These are phyloP conservation scores for Xylaria intraflava DNA, from an alignment of 495 filamentous ascomycete species.

Conservation along the genomic window DNA sequence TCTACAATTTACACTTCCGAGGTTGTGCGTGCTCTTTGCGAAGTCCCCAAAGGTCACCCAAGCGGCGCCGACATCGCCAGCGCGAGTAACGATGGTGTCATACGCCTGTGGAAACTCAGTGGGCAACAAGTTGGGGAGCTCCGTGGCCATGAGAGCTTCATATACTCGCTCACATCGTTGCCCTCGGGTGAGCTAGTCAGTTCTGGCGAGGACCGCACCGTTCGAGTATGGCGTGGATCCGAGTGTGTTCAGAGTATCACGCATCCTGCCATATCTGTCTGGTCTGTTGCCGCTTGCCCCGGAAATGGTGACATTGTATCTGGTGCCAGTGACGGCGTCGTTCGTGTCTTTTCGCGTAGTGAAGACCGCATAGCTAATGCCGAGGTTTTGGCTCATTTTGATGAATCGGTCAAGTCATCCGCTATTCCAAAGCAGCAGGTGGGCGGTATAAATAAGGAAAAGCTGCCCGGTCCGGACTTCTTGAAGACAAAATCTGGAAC, in stretches of 20 bases:
- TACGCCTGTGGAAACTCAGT: constrained; percentile 74
- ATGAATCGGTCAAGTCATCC: constrained; percentile 71
- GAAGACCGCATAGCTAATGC: constrained; percentile 60
- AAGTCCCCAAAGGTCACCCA: constrained; percentile 66
- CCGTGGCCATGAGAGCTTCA: constrained; percentile 87
- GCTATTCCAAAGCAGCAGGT: constrained; percentile 81
- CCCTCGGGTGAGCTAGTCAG: constrained; percentile 86
- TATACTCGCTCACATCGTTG: constrained; percentile 74
- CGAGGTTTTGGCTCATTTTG: constrained; percentile 57
- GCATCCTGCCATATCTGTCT: constrained; percentile 94
- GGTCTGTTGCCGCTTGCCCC: constrained; percentile 74
- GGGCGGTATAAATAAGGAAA: constrained; percentile 74
- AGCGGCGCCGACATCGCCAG: constrained; percentile 83
- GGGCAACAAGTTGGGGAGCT: constrained; percentile 68
- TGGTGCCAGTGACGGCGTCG: constrained; percentile 83
- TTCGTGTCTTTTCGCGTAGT: constrained; percentile 76
- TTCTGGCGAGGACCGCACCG: constrained; percentile 86
- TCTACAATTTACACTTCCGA: constrained; percentile 69
- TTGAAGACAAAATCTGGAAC: constrained; percentile 70
- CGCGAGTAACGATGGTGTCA: constrained; percentile 79
- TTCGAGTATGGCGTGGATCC: constrained; percentile 74
- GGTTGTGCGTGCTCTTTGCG: constrained; percentile 81
- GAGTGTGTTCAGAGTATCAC: constrained; percentile 93
- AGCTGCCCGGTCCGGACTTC: constrained; percentile 80
- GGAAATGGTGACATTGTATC: constrained; percentile 87